These are phyloP conservation scores for Macadamia tetraphylla DNA, from an alignment of 164 flowering plant genomes.

Conservation along the genomic window DNA sequence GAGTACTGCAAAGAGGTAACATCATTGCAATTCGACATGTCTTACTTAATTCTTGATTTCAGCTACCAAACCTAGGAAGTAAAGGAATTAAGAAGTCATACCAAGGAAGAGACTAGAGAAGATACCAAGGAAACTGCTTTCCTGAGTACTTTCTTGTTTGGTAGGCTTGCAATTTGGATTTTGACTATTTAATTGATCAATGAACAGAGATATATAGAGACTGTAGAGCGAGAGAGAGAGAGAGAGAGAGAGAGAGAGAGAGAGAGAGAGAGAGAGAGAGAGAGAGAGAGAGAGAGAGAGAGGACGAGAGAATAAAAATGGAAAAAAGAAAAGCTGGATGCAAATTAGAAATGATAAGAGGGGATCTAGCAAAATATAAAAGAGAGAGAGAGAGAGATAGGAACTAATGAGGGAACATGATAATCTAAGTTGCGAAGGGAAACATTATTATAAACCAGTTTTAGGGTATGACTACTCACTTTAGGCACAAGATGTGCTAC, in stretches of 20 bases:
- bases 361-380: too few relatives aligned
- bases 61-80: slow-evolving; percentile 2
- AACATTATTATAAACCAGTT: background rate
- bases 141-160: slow-evolving; percentile 3
- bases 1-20: slow-evolving; percentile 40
- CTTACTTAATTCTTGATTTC: background rate
- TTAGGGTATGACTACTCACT: slow-evolving; percentile 7
- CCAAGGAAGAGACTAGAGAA: background rate
- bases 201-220: background rate
- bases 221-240: too few relatives aligned
- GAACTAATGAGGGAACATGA: background rate
- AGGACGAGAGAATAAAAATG: too few relatives aligned
- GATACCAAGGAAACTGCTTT: slow-evolving; percentile 1
- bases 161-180: background rate
- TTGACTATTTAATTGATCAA: background rate
- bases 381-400: too few relatives aligned
- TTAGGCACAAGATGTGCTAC: background rate
- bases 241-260: too few relatives aligned
- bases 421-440: background rate
- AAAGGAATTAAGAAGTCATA: background rate
- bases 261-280: too few relatives aligned
- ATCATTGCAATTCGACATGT: slow-evolving; percentile 43
- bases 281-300: too few relatives aligned
- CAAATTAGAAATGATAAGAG: background rate
- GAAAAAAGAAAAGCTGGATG: background rate